Evolutionary conservation across 129 eudicot species (phyloP).

Genomic region (Helianthus tuberosus): DNA sequence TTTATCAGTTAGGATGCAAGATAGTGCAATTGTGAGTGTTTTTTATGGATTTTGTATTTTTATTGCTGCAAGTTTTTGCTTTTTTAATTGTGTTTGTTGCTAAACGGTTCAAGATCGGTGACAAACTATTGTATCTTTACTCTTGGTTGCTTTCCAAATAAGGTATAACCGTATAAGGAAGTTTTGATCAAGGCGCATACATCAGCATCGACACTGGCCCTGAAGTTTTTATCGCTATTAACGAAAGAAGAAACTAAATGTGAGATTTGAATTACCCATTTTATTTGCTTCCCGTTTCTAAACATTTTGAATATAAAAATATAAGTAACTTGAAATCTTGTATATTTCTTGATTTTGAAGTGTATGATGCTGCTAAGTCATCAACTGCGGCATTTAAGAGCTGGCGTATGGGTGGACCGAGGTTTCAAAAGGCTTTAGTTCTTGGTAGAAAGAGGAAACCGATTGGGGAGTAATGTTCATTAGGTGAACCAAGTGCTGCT

Average conservation of each 20-base stretch:
- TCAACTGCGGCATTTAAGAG: conserved; percentile 75
- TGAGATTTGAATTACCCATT: conserved; percentile 35
- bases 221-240: conserved; percentile 62
- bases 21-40: conserved; percentile 66
- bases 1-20: conserved; percentile 85
- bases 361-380: conserved; percentile 84
- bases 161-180: conserved; percentile 63
- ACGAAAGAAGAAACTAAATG: conserved; percentile 91
- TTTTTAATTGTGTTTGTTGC: background rate
- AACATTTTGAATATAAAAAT: background rate
- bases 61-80: background rate
- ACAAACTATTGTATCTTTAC: conserved; percentile 27
- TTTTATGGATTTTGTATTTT: background rate
- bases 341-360: conserved; percentile 40
- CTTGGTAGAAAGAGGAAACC: conserved; percentile 92
- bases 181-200: conserved; percentile 86
- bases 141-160: conserved; percentile 66
- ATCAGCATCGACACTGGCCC: conserved; percentile 54
- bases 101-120: conserved; percentile 53
- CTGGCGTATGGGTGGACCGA: conserved; percentile 46
- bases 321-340: background rate
- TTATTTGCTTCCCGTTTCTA: background rate
- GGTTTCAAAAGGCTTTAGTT: conserved; percentile 58
- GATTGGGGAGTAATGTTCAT: conserved; percentile 41
- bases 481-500: conserved; percentile 3